phyloP scores from a whole-genome alignment of 2,329 filamentous ascomycete genomes.

The Trichoderma semiorbis region DNA sequence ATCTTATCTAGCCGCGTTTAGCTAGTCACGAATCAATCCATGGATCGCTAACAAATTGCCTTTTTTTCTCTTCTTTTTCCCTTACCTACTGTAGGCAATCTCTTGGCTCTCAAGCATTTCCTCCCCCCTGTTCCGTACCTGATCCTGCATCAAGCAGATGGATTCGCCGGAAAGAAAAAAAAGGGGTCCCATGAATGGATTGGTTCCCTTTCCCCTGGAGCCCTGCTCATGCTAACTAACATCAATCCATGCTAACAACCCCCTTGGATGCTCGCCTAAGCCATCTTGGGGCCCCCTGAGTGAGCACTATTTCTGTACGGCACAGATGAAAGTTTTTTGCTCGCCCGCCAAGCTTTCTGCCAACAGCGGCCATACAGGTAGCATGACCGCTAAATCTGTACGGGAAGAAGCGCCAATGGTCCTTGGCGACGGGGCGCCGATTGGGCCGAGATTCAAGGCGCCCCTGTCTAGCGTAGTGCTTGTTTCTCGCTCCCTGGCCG shows the following conservation, averaged over 20 bases:
- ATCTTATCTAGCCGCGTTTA: background rate
- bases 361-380: background rate
- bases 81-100: background rate
- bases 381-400: background rate
- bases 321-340: background rate
- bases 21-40: background rate
- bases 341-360: conserved; percentile 13
- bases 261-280: background rate
- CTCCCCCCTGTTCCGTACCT: background rate
- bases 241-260: background rate
- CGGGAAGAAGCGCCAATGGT: conserved; percentile 2
- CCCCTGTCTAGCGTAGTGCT: conserved; percentile 13
- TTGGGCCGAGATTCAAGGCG: background rate
- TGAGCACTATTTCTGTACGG: background rate
- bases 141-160: background rate
- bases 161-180: background rate
- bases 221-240: background rate
- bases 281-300: background rate
- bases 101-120: background rate
- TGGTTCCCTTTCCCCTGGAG: background rate
- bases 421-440: background rate
- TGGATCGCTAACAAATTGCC: background rate
- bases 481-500: background rate
- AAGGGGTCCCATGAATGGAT: background rate
- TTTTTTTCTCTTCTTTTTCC: background rate